Conservation (phyloP, 2,329 filamentous ascomycete species). For the Colletotrichum nymphaeae region DNA sequence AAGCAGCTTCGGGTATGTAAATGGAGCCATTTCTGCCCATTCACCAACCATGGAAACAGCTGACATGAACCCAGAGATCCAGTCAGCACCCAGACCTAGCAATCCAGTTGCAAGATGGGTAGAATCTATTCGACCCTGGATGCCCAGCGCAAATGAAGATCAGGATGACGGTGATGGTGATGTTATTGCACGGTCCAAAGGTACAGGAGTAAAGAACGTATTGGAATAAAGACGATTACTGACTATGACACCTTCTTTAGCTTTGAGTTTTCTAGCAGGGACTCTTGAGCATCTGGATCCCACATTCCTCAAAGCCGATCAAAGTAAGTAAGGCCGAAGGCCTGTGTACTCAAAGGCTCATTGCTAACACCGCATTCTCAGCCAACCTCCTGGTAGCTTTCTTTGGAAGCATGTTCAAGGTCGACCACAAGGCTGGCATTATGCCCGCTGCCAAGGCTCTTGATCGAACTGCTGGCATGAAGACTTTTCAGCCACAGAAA, state of each 20-base stretch:
- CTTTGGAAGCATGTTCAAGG: constrained; percentile 69
- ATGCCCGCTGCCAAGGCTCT: constrained; percentile 64
- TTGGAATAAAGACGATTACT: not conserved
- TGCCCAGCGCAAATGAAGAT: constrained; percentile 54
- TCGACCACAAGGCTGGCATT: constrained; percentile 70
- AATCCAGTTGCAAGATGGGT: constrained; percentile 66
- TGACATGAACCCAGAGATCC: constrained; percentile 52
- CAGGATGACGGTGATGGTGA: constrained; percentile 54
- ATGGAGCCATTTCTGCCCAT: not conserved
- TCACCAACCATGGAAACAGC: not conserved
- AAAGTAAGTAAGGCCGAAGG: constrained; percentile 50
- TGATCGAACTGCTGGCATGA: constrained; percentile 60
- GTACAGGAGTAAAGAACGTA: constrained; percentile 41
- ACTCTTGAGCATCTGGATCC: constrained; percentile 62
- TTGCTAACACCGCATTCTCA: constrained; percentile 43
- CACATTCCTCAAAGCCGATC: constrained; percentile 60
- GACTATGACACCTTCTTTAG: constrained; percentile 43
- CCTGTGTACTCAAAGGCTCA: constrained; percentile 51
- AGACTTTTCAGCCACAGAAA: constrained; percentile 60
- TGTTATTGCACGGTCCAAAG: constrained; percentile 65
- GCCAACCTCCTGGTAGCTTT: constrained; percentile 63
- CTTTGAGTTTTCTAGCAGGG: constrained; percentile 66
- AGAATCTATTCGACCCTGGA: constrained; percentile 66
- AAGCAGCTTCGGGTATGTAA: constrained; percentile 56
- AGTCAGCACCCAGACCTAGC: constrained; percentile 54